Evolutionary conservation across 495 filamentous ascomycete genomes (phyloP).

Genomic region (Trichoderma parareesei): DNA sequence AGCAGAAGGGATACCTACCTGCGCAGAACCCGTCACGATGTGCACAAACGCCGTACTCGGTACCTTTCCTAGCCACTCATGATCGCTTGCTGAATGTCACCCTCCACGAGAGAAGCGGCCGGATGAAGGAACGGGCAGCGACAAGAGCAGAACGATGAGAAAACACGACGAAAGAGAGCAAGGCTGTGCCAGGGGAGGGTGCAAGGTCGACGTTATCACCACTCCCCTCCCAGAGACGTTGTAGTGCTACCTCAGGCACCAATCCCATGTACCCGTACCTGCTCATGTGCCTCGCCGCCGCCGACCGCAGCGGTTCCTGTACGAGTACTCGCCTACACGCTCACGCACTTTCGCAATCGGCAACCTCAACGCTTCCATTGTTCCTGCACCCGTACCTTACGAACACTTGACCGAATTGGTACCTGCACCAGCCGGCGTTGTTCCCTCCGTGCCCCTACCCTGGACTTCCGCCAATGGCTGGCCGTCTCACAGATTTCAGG

Average conservation of each 20-base stretch:
- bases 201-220: not conserved
- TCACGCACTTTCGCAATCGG: too few relatives aligned
- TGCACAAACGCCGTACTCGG: not conserved
- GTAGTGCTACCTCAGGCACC: not conserved
- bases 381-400: not conserved
- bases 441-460: not conserved
- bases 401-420: not conserved
- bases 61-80: not conserved
- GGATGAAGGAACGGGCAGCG: not conserved
- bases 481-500: not conserved
- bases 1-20: not conserved
- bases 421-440: not conserved
- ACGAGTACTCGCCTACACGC: not conserved
- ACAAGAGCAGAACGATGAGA: not conserved
- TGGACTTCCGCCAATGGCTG: not conserved
- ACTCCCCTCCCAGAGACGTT: not conserved
- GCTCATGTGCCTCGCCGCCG: too few relatives aligned
- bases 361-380: not conserved
- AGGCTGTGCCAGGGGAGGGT: slow-evolving; percentile 1
- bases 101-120: not conserved
- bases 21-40: not conserved
- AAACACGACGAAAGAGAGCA: slow-evolving; percentile 3
- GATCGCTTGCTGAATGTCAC: not conserved
- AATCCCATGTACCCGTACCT: too few relatives aligned
- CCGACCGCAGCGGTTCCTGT: too few relatives aligned